phyloP scores from a whole-genome alignment of 1,139 yeast genomes.

The Wickerhamomyces sp. region DNA sequence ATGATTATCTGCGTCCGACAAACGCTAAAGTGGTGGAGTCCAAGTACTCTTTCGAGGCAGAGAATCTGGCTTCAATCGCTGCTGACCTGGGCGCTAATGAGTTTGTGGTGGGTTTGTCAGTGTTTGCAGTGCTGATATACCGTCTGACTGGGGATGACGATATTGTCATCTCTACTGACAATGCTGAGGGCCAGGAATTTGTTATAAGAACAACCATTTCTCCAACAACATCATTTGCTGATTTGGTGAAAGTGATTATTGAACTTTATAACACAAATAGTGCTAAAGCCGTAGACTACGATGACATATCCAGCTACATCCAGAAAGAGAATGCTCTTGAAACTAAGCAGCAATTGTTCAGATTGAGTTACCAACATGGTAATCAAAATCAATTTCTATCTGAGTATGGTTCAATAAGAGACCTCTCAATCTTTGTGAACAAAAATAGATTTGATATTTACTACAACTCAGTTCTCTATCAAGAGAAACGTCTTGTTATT shows the following conservation, averaged over 20 bases:
- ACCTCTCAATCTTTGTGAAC: slow-evolving; percentile 51
- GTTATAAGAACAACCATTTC: slow-evolving; percentile 58
- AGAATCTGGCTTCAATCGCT: slow-evolving; percentile 17
- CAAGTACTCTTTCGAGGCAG: slow-evolving; percentile 33
- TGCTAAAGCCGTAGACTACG: slow-evolving; percentile 45
- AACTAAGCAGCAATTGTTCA: slow-evolving; percentile 40
- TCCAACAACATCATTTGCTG: slow-evolving; percentile 48
- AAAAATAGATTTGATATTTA: slow-evolving; percentile 36
- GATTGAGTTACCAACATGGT: slow-evolving; percentile 53
- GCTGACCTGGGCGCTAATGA: slow-evolving; percentile 24
- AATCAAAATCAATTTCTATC: slow-evolving; percentile 42
- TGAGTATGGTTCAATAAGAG: slow-evolving; percentile 51
- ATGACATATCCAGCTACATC: slow-evolving; percentile 51
- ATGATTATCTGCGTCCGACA: slow-evolving; percentile 80
- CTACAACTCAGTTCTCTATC: slow-evolving; percentile 77
- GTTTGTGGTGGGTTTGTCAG: slow-evolving; percentile 60
- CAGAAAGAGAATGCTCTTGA: slow-evolving; percentile 48
- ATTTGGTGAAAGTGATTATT: slow-evolving; percentile 44
- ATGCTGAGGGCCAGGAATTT: slow-evolving; percentile 40
- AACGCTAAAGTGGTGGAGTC: slow-evolving; percentile 68
- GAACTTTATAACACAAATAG: slow-evolving; percentile 39
- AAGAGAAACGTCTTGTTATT: slow-evolving; percentile 60
- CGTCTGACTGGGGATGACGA: slow-evolving; percentile 94
- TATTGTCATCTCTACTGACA: slow-evolving; percentile 72
- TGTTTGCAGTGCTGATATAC: slow-evolving; percentile 65